A percentile compares a stretch with the other conserved stretches of the same genome.
Evolutionary conservation across 306 rosid genomes (phyloP).

Genomic region (Cyamopsis tetragonoloba): DNA sequence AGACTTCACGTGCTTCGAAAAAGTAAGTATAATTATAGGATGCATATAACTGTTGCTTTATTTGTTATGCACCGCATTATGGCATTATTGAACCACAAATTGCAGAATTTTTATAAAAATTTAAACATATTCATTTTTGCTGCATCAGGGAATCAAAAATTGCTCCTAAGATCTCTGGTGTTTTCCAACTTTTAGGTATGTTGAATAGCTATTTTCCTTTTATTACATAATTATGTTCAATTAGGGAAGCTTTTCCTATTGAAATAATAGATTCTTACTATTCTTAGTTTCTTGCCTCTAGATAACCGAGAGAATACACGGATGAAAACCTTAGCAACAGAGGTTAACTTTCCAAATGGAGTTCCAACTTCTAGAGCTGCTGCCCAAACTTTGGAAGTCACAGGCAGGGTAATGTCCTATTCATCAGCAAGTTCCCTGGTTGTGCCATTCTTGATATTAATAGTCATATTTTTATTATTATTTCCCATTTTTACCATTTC

Average conservation of each 20-base stretch:
- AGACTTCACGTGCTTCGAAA: conserved; percentile 40
- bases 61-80: background rate
- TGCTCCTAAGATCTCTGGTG: conserved; percentile 52
- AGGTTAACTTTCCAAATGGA: conserved; percentile 49
- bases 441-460: background rate
- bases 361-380: conserved; percentile 46
- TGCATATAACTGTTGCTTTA: background rate
- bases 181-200: conserved; percentile 77
- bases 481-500: background rate
- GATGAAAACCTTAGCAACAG: conserved; percentile 46
- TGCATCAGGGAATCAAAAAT: conserved; percentile 43
- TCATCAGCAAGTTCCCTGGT: conserved; percentile 15
- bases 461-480: background rate
- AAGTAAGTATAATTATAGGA: conserved; percentile 38
- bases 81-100: background rate
- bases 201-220: conserved; percentile 12
- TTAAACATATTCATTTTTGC: conserved; percentile 32
- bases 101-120: background rate
- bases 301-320: conserved; percentile 46
- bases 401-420: conserved; percentile 37
- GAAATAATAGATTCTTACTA: conserved; percentile 22
- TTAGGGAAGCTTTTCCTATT: background rate
- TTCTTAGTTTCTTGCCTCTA: conserved; percentile 33
- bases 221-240: background rate
- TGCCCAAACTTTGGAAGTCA: conserved; percentile 44